Percentiles rank a stretch among this genome's conserved stretches.
Evolutionary conservation across 805 yeast species (phyloP).

Genomic region (Myxozyma udenii): DNA sequence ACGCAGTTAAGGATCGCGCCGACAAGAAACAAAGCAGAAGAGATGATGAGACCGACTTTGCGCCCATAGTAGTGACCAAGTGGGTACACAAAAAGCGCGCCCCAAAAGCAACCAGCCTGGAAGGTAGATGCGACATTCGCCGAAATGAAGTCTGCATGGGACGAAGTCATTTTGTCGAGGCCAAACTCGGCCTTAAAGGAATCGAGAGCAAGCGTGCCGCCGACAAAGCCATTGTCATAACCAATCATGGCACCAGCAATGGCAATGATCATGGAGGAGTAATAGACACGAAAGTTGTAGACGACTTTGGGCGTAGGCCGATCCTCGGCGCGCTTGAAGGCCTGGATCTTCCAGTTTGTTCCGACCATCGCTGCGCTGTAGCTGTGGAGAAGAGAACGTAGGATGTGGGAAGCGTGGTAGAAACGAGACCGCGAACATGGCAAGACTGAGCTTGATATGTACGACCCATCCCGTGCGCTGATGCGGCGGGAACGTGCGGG

Average conservation of each 20-base stretch:
- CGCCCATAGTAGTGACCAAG: constrained; percentile 73
- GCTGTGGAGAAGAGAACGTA: too few species aligned
- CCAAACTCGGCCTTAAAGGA: constrained; percentile 49
- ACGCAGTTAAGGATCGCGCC: constrained; percentile 34
- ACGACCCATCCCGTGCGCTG: too few species aligned
- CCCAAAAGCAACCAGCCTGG: constrained; percentile 20
- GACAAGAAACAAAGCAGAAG: constrained; percentile 14
- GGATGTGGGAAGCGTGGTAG: too few species aligned
- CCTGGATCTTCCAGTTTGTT: constrained; percentile 13
- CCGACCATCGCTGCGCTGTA: too few species aligned
- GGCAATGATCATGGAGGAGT: constrained; percentile 46
- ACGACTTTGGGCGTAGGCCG: constrained; percentile 44
- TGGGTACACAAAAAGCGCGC: constrained; percentile 46
- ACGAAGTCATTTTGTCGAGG: constrained; percentile 39
- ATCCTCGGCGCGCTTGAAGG: constrained; percentile 22
- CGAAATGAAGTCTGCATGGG: constrained; percentile 7
- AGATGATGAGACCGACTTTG: constrained; percentile 39
- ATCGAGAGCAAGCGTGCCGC: constrained; percentile 49
- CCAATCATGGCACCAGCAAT: constrained; percentile 54
- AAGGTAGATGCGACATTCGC: constrained; percentile 62
- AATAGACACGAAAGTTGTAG: constrained; percentile 46
- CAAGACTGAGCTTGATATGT: too few species aligned
- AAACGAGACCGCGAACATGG: too few species aligned
- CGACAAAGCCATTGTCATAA: constrained; percentile 55
- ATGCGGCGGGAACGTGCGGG: too few species aligned